Base-by-base conservation (phyloP, 2,329 filamentous ascomycete genomes). In the Polytolypa hystricis region DNA sequence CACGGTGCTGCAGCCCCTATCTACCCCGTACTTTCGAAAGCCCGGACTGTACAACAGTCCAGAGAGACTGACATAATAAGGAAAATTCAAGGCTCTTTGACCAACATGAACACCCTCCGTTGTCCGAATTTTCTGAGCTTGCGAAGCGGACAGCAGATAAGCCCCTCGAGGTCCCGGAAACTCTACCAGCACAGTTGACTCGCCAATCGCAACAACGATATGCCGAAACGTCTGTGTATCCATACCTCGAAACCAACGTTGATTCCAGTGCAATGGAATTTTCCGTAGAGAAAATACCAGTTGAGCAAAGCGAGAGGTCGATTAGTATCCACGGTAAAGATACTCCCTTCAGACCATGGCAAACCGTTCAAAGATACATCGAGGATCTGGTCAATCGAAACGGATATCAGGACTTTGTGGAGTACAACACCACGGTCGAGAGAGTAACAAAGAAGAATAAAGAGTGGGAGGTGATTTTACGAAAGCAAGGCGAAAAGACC, bases 171-270 rank as follows among this genome's bases (percentile, higher is more conserved):
- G 57, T 74, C 14, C 74, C 74, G 0, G 38, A 55, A 2, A 41
- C 46, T 0, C 53, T 77, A 0, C 75, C 74, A 3, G 58, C 66
- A 0, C 55, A 61, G 35, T 60, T 62, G 0, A 60, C 66, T 0
- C 61, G 59, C 27, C 52, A 57, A 9, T 40, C 50, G 1, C 62
- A 65, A 39, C 62, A 67, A 12, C 68, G 73, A 2, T 76, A 70
- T 47, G 55, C 62, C 9, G 73, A 78, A 41, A 73, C 74, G 0
- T 71, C 71, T 0, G 64, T 79, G 12, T 80, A 80, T 44, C 71
- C 73, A 0, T 69, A 71, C 14, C 57, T 81, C n/a, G 73, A 81
- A 49, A 81, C 75, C 2, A 81, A 81, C 43, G 70, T 81, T 29
- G 68, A 73, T 42, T 61, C 62, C 4, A 48, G 66, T 2, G 62